These are phyloP conservation scores for Xylaria sp. DNA, from an alignment of 2,329 filamentous ascomycete genomes.

Conservation along the genomic window DNA sequence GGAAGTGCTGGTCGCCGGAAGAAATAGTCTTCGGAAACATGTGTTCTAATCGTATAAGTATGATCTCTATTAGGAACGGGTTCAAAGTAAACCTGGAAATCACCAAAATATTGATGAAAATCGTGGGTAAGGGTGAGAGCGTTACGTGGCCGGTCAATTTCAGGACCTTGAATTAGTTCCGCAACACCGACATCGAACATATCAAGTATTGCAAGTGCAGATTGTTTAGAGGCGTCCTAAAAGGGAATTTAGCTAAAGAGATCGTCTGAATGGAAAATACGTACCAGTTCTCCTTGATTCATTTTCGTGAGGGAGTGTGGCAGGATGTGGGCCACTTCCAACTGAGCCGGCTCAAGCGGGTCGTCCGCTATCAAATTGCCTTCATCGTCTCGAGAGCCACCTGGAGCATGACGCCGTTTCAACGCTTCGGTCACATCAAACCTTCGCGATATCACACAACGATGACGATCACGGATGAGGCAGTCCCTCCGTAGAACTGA, in stretches of 20 bases:
- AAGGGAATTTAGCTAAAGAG: conserved; percentile 8
- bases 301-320: conserved; percentile 13
- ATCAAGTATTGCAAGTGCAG: conserved; percentile 46
- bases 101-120: conserved; percentile 41
- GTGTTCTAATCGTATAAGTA: background rate
- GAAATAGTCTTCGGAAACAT: background rate
- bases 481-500: conserved; percentile 35
- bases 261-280: background rate
- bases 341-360: background rate
- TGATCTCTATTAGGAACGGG: background rate
- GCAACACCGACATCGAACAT: conserved; percentile 48
- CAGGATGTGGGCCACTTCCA: conserved; percentile 19
- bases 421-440: conserved; percentile 31
- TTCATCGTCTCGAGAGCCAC: conserved; percentile 34
- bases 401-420: background rate
- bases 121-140: conserved; percentile 43
- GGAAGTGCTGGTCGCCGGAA: background rate
- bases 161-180: conserved; percentile 45
- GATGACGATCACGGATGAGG: conserved; percentile 38
- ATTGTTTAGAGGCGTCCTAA: conserved; percentile 38
- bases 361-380: conserved; percentile 27
- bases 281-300: background rate
- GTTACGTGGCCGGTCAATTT: conserved; percentile 49
- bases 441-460: conserved; percentile 37
- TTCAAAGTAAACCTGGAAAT: conserved; percentile 41